Evolutionary conservation across 1,284 basidiomycete species (phyloP).

Genomic region (Xerocomus subilludens): DNA sequence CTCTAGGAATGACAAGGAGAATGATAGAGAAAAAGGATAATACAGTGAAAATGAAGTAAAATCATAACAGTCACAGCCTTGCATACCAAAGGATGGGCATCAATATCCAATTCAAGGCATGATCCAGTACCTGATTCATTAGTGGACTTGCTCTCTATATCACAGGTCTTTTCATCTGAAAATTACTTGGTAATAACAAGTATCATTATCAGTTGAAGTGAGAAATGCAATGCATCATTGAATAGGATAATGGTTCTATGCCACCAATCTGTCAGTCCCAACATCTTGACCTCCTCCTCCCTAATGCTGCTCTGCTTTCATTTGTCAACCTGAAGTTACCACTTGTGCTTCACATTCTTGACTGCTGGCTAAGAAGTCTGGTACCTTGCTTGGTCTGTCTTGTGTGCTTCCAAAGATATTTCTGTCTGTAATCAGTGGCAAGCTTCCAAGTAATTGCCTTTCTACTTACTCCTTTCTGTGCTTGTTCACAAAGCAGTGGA

Average conservation of each 20-base stretch:
- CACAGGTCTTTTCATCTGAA: slow-evolving; percentile 87
- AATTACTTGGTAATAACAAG: slow-evolving; percentile 95
- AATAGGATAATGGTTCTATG: slow-evolving; percentile 89
- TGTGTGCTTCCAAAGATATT: slow-evolving; percentile 97
- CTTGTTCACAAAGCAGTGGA: slow-evolving; percentile 97
- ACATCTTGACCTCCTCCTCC: slow-evolving; percentile 86
- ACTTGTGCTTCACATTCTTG: slow-evolving; percentile 94
- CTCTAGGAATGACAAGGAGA: too few relatives aligned
- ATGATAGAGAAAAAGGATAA: too few relatives aligned
- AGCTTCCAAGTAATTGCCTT: slow-evolving; percentile 85
- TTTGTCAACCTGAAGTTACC: slow-evolving; percentile 98
- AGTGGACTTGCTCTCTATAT: slow-evolving; percentile 94
- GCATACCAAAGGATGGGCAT: slow-evolving; percentile 98
- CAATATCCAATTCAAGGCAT: slow-evolving; percentile 95
- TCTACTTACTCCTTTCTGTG: slow-evolving; percentile 92
- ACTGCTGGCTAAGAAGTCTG: slow-evolving; percentile 94
- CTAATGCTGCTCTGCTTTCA: slow-evolving; percentile 77
- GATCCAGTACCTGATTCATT: slow-evolving; percentile 96
- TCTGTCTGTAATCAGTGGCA: slow-evolving; percentile 92
- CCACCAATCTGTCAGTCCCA: slow-evolving; percentile 95
- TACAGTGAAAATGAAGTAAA: too few relatives aligned
- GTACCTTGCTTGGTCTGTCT: slow-evolving; percentile 93
- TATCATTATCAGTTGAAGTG: slow-evolving; percentile 96
- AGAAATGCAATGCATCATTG: slow-evolving; percentile 94
- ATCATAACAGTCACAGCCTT: slow-evolving; percentile 86